Evolutionary conservation across 2,329 filamentous ascomycete species (phyloP).

Genomic region (Septoria petroselini): DNA sequence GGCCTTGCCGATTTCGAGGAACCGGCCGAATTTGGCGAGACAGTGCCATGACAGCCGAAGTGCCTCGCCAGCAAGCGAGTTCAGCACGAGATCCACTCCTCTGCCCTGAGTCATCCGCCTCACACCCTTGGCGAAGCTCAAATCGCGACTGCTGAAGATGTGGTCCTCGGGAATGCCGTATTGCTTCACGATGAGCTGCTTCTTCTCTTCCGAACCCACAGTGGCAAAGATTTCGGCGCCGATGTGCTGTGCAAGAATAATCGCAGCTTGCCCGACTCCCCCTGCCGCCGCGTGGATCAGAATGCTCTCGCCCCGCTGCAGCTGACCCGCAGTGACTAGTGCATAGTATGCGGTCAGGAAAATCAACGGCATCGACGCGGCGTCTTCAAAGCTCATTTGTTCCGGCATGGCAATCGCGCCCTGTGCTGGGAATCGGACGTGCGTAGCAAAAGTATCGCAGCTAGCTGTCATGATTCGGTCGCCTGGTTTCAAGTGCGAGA

Average conservation of each 20-base stretch:
- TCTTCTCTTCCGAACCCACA: conserved; percentile 33
- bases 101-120: conserved; percentile 29
- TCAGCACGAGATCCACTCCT: conserved; percentile 41
- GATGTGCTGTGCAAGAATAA: conserved; percentile 29
- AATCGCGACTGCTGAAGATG: conserved; percentile 37
- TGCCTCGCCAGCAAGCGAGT: conserved; percentile 31
- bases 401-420: conserved; percentile 19
- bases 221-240: conserved; percentile 36
- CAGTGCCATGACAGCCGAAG: conserved; percentile 31
- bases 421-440: conserved; percentile 10
- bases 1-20: conserved; percentile 33
- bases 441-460: conserved; percentile 20
- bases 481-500: conserved; percentile 17
- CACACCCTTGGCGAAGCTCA: conserved; percentile 33
- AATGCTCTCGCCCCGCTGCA: conserved; percentile 37
- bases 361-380: conserved; percentile 29
- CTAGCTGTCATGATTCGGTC: conserved; percentile 20
- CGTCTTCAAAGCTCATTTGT: conserved; percentile 26
- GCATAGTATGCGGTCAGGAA: conserved; percentile 32
- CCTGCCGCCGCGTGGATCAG: conserved; percentile 38
- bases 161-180: conserved; percentile 34
- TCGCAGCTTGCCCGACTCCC: conserved; percentile 36
- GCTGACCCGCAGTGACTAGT: conserved; percentile 31
- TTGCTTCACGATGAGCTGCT: conserved; percentile 26
- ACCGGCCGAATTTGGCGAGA: conserved; percentile 35